Base-by-base conservation (phyloP, 2,329 filamentous ascomycete species). In the Berkeleyomyces basicola region DNA sequence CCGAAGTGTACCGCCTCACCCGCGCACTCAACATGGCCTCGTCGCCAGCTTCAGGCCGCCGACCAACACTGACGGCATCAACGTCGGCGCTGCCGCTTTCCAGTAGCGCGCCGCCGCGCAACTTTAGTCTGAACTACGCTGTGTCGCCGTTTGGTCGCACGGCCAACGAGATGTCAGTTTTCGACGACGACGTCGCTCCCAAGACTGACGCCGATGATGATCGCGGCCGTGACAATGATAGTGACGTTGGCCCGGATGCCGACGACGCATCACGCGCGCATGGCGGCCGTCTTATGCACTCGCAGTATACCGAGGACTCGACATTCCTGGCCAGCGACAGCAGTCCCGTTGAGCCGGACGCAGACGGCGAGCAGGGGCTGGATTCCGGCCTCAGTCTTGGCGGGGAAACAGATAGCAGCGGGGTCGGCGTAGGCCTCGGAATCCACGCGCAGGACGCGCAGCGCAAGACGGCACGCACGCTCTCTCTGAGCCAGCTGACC, bases 401-500 rank as follows among this genome's bases (percentile, higher is more conserved):
- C 23, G 23, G 23, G 23, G 23, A 23, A 23, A 23, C 23, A 7
- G 51, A 36, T 14, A 36, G 51, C 33, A 36, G 39, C 11, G 51
- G 33, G 7, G 39, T 11, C 51, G n/a, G 33, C 33, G 36, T 55
- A 36, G 51, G 51, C 10, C 51, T 37, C 33, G 36, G 51, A 7
- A 55, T 55, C 7, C 11, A 36, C 14, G 49, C 3, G 6, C 51
- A 55, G 11, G 51, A 55, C 3, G 31, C 70, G 55, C 71, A 73
- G 59, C 79, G 79, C 66, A 81, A 75, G 69, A 82, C 83, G 1
- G 82, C 81, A 31, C 80, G 81, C 66, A 85, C 82, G 51, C 76
- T 89, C 68, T 87, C 81, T 37, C 74, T 86, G 9, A 82, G 81
- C 65, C 81, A 82, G 68, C 70, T 85, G 67, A 84, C 82, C 0